Evolutionary conservation across 1,139 yeast species (phyloP).

Genomic region (Hemisphaericaspora lyxosophila): DNA sequence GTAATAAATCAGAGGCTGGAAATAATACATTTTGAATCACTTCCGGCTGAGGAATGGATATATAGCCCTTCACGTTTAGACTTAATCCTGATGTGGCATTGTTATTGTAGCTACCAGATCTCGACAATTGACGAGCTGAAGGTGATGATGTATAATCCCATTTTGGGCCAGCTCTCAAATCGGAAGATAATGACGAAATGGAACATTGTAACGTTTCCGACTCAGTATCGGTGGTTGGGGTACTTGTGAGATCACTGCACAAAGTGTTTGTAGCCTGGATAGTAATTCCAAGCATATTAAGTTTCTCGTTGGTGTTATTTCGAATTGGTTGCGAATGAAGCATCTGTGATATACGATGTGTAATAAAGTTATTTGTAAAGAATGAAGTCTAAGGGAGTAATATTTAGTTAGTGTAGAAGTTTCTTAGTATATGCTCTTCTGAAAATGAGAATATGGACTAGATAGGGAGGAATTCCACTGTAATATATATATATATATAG

Average conservation of each 20-base stretch:
- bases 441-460: too few species aligned
- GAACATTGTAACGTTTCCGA: constrained; percentile 1
- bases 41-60: constrained; percentile 46
- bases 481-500: too few species aligned
- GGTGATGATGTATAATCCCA: constrained; percentile 4
- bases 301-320: neutral
- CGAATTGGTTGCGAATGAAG: constrained; percentile 2
- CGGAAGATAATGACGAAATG: constrained; percentile 1
- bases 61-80: constrained; percentile 29
- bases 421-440: too few species aligned
- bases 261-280: neutral
- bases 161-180: constrained; percentile 1
- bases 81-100: constrained; percentile 21
- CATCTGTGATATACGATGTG: too few species aligned
- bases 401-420: neutral
- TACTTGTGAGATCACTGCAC: constrained; percentile 1
- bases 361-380: too few species aligned
- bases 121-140: constrained; percentile 1
- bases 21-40: constrained; percentile 42
- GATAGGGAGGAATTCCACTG: too few species aligned
- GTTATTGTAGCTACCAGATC: constrained; percentile 1
- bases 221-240: constrained; percentile 4
- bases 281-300: neutral
- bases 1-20: constrained; percentile 30
- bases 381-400: too few species aligned